Evolutionary conservation across 768 basidiomycete genomes (phyloP), one percentile per base, ranked within the genome.

Genomic region (Tulasnella sp.): DNA sequence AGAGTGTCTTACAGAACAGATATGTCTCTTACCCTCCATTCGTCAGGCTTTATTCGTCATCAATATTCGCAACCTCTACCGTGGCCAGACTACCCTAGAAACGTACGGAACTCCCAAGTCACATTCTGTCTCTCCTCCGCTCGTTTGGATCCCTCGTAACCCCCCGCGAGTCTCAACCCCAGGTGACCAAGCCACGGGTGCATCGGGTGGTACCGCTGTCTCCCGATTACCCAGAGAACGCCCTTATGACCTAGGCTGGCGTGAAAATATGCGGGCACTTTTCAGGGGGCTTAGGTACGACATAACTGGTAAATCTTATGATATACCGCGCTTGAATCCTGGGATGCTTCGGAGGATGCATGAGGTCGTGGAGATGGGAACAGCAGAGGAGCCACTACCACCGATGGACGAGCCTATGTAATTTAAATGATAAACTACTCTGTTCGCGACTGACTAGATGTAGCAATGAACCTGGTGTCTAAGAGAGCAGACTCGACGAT

Each of bases 321-420:
- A 74, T 46, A 40, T 74, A 27, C 73, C 73, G 18, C 38, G 73
- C 16, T 46, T 74, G 24, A 74, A 74, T 38, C 73, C 73, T 21
- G 44, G 6, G n/a, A 74, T 74, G 73, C 73, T 74, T 40, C 38
- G 73, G 31, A 74, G 73, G 73, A 74, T 74, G 73, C n/a, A 74
- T 39, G 56, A 58, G 24, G 3, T 34, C 19, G 34, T n/a, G 16
- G 56, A 24, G 56, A 5, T 8, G 56, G 56, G 56, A 36, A 68
- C 31, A 34, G 18, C 1, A 34, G 16, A 27, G 27, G 31, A 18
- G 34, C 16, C 34, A 2, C 62, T 6, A 3, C 31, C 3, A 68
- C 8, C 31, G 16, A 18, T 34, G 34, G 62, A 68, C 1, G 31
- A 34, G 3, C 62, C n/a, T 14, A 31, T 34, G 18, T 4, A 34